Evolutionary conservation across 1,284 basidiomycete genomes (phyloP), one percentile per base, ranked within the genome.

Genomic region (Cryptococcus sp.): DNA sequence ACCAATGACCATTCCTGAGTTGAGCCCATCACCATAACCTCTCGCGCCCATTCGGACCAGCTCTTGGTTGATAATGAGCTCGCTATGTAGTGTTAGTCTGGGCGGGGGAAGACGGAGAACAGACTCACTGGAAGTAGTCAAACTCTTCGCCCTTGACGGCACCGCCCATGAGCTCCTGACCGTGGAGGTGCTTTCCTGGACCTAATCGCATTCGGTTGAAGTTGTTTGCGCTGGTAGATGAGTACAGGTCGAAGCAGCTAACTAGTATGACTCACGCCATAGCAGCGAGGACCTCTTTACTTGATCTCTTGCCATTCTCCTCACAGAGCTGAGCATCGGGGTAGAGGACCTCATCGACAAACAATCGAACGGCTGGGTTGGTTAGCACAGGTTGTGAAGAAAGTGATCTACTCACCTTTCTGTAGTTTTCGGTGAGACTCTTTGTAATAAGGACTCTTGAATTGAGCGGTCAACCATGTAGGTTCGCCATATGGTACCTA

Each of bases 151-250:
- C 89, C 66, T 85, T 87, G 59, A 96, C 86, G 34, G 87, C 71
- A 4, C 88, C 94, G 58, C 84, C 83, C 81, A 93, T 88, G 13
- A 97, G 81, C 33, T 81, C 84, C 33, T 85, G 82, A 3, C 92
- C 93, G 68, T 89, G 80, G 37, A 98, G 79, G 68, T 96, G 92
- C 68, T 82, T 81, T 15, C 81, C 81, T 4, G 83, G 83, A 15
- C 94, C 94, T 74, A 97, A 79, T 49, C 91, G 85, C 92, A 96
- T 96, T 3, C 90, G 88, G 71, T 90, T 86, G 55, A 94, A 66
- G 62, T 91, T 86, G 50, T 85, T 56, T 58, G 82, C 83, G 2
- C 85, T 88, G 58, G 10, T 44, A 10, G 10, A 44, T 49, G 35
- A 15, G 23, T 23, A 37, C 13, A 35, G 3, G 4, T 15, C 2